Base-by-base conservation (phyloP, 2,329 filamentous ascomycete species). In the Chalaropsis ovoidea region DNA sequence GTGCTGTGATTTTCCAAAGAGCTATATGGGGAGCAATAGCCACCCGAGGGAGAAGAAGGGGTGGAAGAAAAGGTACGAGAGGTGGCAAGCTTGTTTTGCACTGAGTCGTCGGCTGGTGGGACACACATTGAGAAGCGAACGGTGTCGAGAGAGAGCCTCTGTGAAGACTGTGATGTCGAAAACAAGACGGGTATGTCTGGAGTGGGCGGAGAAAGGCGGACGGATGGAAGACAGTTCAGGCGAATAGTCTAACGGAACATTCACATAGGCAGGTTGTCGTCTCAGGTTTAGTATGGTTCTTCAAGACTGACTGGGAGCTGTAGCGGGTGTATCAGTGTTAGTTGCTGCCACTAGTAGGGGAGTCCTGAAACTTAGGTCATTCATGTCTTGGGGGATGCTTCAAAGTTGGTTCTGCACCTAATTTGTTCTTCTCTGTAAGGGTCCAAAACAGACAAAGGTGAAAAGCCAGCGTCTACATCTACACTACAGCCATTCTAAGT, bases 101-200 rank as follows among this genome's bases (percentile, higher is more conserved):
- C 42, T 22, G 43, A 8, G 63, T 65, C 56, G 43, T 65, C n/a
- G 3, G 31, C 61, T 65, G 63, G 42, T 54, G 63, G 45, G 63
- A 65, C 63, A 65, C 63, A 65, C 63, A 65, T 65, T 65, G 54
- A 49, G 56, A 61, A 49, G 41, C 42, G 27, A 49, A 24, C 13
- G 19, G 15, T 49, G 17, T 47, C 61, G 31, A 62, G 31, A 45
- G 42, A 1, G 8, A 11, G 31, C 22, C 41, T 62, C 39, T 22
- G n/a, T 22, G n/a, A 31, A n/a, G 42, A 10, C 19, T 27, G 3
- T 11, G 17, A 22, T 35, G 52, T 58, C 22, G 19, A 11, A n/a
- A 3, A 15, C 8, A 52, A 24, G 13, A 3, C 11, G n/a, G 19
- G 6, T 13, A 24, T 52, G 47, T 24, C 47, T 52, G 19, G 24